phyloP scores from a whole-genome alignment of 192 early-diverging fungal genomes.

The Backusella morwellensis region DNA sequence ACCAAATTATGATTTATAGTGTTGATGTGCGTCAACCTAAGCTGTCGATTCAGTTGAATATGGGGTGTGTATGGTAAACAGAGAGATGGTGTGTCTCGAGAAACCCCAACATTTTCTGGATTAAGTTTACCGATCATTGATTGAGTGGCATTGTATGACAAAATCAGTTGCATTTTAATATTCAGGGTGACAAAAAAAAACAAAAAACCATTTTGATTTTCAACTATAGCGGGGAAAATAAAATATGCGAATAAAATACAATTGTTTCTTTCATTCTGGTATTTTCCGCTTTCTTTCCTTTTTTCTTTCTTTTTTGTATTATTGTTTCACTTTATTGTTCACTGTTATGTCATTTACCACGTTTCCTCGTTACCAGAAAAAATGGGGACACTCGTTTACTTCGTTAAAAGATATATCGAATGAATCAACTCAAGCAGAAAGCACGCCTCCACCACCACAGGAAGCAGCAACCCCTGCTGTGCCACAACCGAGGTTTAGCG shows the following conservation, averaged over 20 bases:
- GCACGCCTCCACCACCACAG: neutral
- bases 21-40: neutral
- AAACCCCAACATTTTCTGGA: neutral
- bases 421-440: neutral
- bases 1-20: neutral
- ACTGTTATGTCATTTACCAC: conserved; percentile 4
- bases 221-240: neutral
- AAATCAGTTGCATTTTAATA: neutral
- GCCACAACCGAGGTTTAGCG: conserved; percentile 6
- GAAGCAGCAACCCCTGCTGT: neutral
- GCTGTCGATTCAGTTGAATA: neutral
- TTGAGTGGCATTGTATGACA: neutral
- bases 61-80: neutral
- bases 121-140: neutral
- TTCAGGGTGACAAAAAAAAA: neutral
- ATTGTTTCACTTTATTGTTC: neutral
- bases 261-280: neutral
- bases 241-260: neutral
- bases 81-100: neutral
- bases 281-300: conserved; percentile 5
- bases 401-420: neutral
- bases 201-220: neutral
- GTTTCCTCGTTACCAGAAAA: conserved; percentile 6
- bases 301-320: neutral
- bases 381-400: neutral